Conservation (phyloP, 257 asterid species). For the Penstemon davidsonii region DNA sequence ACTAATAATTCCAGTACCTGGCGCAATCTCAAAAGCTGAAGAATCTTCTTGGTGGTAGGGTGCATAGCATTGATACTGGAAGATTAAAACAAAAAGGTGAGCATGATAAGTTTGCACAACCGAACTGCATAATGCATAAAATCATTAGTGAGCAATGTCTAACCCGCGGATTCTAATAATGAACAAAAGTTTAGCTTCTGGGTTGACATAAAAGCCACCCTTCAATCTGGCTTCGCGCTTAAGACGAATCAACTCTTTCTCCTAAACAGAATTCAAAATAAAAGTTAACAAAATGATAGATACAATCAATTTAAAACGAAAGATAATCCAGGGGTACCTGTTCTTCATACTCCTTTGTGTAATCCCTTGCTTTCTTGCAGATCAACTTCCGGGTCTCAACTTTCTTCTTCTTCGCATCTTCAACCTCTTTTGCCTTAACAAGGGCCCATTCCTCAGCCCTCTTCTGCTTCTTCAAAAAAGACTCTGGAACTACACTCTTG, state of each 20-base stretch:
- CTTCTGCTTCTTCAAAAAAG: conserved; percentile 72
- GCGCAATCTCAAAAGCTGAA: conserved; percentile 65
- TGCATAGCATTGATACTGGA: conserved; percentile 74
- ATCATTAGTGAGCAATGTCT: not conserved
- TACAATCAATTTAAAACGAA: not conserved
- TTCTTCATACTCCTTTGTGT: conserved; percentile 49
- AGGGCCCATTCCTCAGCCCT: conserved; percentile 67
- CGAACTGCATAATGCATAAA: not conserved
- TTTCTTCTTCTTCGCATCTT: conserved; percentile 50
- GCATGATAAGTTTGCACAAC: not conserved
- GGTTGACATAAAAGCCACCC: conserved; percentile 78
- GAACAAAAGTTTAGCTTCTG: conserved; percentile 66
- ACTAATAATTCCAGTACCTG: conserved; percentile 40
- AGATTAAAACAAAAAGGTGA: not conserved
- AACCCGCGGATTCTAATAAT: conserved; percentile 78
- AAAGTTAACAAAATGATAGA: not conserved
- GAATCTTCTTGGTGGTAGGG: conserved; percentile 64
- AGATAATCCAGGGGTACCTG: conserved; percentile 36
- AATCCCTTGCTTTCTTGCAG: conserved; percentile 47
- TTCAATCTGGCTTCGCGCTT: conserved; percentile 83
- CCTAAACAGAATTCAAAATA: conserved; percentile 30
- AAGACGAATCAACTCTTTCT: conserved; percentile 54
- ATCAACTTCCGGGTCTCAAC: conserved; percentile 51
- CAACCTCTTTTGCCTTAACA: conserved; percentile 51
- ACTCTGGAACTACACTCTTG: conserved; percentile 52